Evolutionary conservation across 805 yeast species (phyloP), one percentile per base, ranked within the genome.

Genomic region (Starmerella asiatica): DNA sequence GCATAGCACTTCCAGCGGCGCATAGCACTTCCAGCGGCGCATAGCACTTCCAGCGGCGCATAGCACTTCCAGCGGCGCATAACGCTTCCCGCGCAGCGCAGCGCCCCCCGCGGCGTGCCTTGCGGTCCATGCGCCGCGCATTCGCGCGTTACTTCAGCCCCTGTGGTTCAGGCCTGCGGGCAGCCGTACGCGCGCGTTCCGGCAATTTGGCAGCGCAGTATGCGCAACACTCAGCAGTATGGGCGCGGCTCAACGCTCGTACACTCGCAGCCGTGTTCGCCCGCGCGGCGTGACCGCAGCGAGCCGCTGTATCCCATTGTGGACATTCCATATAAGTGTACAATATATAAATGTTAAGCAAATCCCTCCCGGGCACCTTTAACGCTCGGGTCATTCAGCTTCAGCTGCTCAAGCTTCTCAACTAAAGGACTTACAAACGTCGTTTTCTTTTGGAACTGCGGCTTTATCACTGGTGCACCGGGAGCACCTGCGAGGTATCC

Each of bases 401-500:
- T 42, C 9, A 52, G 46, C 32, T 36, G 40, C 24, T 37, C 40
- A 19, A 52, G 45, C 37, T 38, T 40, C 5, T 46, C 48, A 1
- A 45, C 49, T 33, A 52, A 38, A n/a, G 55, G 54, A 28, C 50
- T 48, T 21, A 37, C 42, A 4, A 23, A 37, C 2, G 39, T 34
- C 21, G 27, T 42, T 28, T 30, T 40, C 39, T 41, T 40, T 34
- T 36, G 31, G 39, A 30, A 41, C 30, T 43, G 47, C 8, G 43
- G 44, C 45, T 45, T 45, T 30, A 30, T 56, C 51, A 42, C 47
- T 37, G 44, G 68, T 48, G 9, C 50, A 64, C 6, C 66, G 64
- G 49, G 93, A 83, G 15, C 79, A 76, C 55, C 75, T 78, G 2
- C 78, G 54, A 85, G 61, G 56, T 83, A 88, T 6, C 98, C 98